Percentiles rank a stretch among this genome's conserved stretches.
phyloP scores from a whole-genome alignment of 2,329 filamentous ascomycete genomes.

The Falciphora oryzae region DNA sequence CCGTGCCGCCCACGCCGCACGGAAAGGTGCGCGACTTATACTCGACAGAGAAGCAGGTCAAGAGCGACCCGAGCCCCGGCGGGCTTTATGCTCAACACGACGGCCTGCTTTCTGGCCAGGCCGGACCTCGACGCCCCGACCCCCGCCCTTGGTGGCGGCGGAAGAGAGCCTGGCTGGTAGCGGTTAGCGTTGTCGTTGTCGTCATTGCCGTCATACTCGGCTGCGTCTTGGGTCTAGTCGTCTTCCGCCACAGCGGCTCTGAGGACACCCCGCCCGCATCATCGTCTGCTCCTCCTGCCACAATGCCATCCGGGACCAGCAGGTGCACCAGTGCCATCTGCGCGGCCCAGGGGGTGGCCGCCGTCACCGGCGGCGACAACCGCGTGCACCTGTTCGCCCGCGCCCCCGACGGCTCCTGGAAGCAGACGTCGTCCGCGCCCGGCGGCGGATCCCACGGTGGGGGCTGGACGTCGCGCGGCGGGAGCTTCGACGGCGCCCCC shows the following conservation, averaged over 20 bases:
- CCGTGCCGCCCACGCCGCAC: no score
- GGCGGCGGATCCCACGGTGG: background rate
- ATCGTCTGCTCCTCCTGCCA: background rate
- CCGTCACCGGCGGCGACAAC: background rate
- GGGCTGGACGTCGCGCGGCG: conserved; percentile 5
- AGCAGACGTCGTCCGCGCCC: background rate
- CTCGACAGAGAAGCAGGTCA: no score
- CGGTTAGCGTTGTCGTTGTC: background rate
- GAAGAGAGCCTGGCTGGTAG: background rate
- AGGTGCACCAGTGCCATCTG: background rate
- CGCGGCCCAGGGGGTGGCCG: background rate
- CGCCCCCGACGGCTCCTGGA: conserved; percentile 1
- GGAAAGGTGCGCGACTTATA: no score
- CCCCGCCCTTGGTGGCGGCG: background rate
- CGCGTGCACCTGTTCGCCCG: conserved; percentile 2
- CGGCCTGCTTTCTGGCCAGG: no score
- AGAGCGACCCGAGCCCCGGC: no score
- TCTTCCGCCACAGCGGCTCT: background rate
- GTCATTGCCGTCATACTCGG: background rate
- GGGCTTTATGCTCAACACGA: no score
- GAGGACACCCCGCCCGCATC: background rate
- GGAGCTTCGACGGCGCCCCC: background rate
- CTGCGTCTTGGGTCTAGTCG: background rate
- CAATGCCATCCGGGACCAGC: background rate
- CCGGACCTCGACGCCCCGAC: no score